Percentiles rank a stretch among this genome's conserved stretches.
Evolutionary conservation across 2,329 filamentous ascomycete genomes (phyloP).

Genomic region (Fusarium sp.): DNA sequence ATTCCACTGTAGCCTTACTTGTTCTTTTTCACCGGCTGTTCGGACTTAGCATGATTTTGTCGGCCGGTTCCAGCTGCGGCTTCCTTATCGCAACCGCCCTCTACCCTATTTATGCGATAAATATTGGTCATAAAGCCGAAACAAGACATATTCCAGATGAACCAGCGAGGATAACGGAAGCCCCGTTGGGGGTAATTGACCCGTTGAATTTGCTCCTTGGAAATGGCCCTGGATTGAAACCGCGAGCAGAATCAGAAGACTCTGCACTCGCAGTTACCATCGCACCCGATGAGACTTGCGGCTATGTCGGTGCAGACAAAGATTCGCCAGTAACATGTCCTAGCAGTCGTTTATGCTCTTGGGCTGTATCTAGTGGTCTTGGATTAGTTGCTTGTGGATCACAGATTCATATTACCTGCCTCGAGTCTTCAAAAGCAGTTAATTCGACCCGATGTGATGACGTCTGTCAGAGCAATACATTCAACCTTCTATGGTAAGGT

Average conservation of each 20-base stretch:
- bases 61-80: not conserved
- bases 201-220: not conserved
- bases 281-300: not conserved
- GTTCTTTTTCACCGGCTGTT: fast-evolving
- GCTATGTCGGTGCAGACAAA: not conserved
- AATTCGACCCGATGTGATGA: not conserved
- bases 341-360: not conserved
- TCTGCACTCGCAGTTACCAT: not conserved
- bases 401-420: fast-evolving
- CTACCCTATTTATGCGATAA: not conserved
- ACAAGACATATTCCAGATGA: not conserved
- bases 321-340: not conserved
- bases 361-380: not conserved
- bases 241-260: not conserved
- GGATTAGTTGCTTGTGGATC: not conserved
- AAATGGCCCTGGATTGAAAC: not conserved
- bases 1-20: not conserved
- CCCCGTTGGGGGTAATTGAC: not conserved
- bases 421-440: not conserved
- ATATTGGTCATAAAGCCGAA: fast-evolving
- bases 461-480: not conserved
- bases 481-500: not conserved
- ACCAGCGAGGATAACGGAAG: not conserved
- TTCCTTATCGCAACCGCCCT: not conserved
- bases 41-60: not conserved